A percentile compares a stretch with the other conserved stretches of the same genome.
These are phyloP conservation scores for Acanthamoeba rhysodes DNA, from an alignment of 208 protist species.

Conservation along the genomic window DNA sequence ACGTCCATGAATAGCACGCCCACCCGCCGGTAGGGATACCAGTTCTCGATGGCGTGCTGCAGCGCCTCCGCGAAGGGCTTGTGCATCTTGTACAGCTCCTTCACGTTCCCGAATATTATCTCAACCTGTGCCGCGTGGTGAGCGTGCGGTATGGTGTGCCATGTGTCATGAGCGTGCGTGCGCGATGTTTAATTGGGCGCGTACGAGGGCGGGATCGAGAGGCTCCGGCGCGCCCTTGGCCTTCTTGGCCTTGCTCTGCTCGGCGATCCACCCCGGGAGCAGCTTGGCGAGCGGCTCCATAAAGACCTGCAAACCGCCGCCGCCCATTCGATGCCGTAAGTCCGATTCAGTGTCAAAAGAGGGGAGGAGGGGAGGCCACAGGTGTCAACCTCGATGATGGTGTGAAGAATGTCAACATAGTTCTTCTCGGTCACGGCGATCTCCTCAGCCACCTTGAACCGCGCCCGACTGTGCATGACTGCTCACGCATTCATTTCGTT, in stretches of 20 bases:
- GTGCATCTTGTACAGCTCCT: slow-evolving; percentile 29
- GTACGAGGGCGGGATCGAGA: background rate
- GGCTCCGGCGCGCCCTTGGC: background rate
- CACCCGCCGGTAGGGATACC: background rate
- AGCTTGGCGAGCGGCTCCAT: slow-evolving; percentile 41
- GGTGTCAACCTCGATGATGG: background rate
- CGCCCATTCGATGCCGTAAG: too few relatives aligned
- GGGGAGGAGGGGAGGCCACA: background rate
- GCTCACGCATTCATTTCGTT: too few relatives aligned
- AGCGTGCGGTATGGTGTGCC: too few relatives aligned
- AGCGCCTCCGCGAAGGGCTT: background rate
- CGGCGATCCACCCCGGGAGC: background rate
- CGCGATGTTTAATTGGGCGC: background rate
- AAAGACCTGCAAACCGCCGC: background rate
- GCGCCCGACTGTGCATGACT: background rate
- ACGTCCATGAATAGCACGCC: slow-evolving; percentile 1
- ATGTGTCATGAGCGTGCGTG: background rate
- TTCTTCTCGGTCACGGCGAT: background rate
- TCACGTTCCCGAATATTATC: background rate
- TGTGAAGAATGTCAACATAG: slow-evolving; percentile 37
- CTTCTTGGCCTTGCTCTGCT: slow-evolving; percentile 16
- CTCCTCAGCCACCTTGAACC: slow-evolving; percentile 36
- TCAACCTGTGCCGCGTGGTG: background rate
- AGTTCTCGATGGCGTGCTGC: slow-evolving; percentile 23
- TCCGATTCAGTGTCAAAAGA: background rate